These are phyloP conservation scores for Tolypocladium inflatum DNA, from an alignment of 2,329 filamentous ascomycete species.

Conservation along the genomic window DNA sequence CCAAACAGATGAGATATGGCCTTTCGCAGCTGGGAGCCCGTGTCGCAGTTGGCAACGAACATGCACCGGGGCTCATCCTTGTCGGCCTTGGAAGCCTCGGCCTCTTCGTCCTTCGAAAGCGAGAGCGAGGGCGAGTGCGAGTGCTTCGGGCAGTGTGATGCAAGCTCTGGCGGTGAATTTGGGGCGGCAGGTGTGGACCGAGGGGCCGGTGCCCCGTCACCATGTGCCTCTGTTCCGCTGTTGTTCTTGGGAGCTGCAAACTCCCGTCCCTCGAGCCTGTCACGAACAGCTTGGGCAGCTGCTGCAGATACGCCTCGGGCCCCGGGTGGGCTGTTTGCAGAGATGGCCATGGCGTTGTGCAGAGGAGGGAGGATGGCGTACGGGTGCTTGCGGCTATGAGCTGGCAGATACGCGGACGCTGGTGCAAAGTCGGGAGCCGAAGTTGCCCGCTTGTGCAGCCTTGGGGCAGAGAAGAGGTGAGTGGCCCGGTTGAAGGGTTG, in stretches of 20 bases:
- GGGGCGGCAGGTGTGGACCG: background rate
- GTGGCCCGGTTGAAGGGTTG: constrained; percentile 1
- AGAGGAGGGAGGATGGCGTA: constrained; percentile 10
- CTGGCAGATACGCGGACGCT: constrained; percentile 2
- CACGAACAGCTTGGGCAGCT: background rate
- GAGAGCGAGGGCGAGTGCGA: background rate
- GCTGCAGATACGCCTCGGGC: background rate
- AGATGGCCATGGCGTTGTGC: constrained; percentile 6
- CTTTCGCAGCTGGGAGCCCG: constrained; percentile 56
- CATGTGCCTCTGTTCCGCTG: background rate
- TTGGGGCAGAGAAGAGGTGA: constrained; percentile 12
- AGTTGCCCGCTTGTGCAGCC: constrained; percentile 36
- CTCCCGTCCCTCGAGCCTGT: background rate
- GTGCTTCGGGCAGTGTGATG: background rate
- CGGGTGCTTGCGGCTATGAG: constrained; percentile 2
- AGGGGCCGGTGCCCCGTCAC: background rate
- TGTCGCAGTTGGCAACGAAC: constrained; percentile 48
- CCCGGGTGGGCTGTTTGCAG: background rate
- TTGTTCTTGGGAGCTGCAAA: background rate
- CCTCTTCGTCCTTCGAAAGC: constrained; percentile 4
- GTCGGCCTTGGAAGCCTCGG: constrained; percentile 5
- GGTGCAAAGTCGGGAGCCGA: constrained; percentile 38
- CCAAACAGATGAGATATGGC: constrained; percentile 76
- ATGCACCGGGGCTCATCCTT: constrained; percentile 34
- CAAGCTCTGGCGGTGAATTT: background rate